Evolutionary conservation across 1,284 basidiomycete genomes (phyloP).

Genomic region (Cutaneotrichosporon sp.): DNA sequence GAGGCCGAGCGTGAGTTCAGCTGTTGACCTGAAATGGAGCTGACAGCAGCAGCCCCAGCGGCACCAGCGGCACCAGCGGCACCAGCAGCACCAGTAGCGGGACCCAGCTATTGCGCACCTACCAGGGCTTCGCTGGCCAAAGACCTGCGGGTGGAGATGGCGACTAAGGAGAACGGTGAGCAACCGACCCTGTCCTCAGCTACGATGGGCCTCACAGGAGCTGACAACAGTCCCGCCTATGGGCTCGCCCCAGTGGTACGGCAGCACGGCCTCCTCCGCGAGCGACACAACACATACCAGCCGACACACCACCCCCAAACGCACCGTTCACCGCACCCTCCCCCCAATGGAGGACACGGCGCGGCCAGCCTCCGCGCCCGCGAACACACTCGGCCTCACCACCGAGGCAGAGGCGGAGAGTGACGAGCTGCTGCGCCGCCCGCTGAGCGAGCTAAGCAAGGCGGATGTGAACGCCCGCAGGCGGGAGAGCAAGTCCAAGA

Average conservation of each 20-base stretch:
- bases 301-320: neutral
- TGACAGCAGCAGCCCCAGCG: too few species aligned
- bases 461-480: neutral
- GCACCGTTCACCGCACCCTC: neutral
- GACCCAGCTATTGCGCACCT: neutral
- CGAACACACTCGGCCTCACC: neutral
- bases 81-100: too few species aligned
- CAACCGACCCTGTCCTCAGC: neutral
- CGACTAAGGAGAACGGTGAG: neutral
- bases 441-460: neutral
- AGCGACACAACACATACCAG: neutral
- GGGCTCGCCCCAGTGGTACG: neutral
- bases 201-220: neutral
- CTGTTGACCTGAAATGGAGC: neutral
- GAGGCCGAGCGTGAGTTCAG: neutral
- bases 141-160: neutral
- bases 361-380: neutral
- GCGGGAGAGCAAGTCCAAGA: neutral
- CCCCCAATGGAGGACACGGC: neutral
- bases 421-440: neutral
- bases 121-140: neutral
- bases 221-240: neutral
- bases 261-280: neutral
- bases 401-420: neutral
- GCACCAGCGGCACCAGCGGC: too few species aligned